Conservation (phyloP, 352 stramenopile species). For the Saprolegnia parasitica region DNA sequence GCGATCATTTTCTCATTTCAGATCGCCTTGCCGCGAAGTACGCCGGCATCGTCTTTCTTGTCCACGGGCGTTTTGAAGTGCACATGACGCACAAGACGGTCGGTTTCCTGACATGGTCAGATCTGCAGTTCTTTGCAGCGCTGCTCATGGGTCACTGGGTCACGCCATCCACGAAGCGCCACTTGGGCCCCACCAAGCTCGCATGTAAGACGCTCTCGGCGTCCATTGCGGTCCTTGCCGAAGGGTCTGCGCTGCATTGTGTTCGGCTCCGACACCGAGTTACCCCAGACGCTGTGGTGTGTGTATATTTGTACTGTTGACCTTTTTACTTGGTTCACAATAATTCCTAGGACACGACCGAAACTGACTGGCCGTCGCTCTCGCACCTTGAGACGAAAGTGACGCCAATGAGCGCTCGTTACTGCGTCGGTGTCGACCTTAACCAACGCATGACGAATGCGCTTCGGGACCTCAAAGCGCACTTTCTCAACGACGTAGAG, state of each 20-base stretch:
- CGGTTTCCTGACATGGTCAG: constrained; percentile 55
- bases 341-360: background rate
- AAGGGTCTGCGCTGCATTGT: constrained; percentile 20
- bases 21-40: constrained; percentile 73
- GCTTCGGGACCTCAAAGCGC: constrained; percentile 66
- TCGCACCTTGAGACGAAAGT: constrained; percentile 52
- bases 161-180: constrained; percentile 16
- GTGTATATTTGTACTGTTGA: constrained; percentile 10
- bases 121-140: constrained; percentile 65
- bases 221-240: constrained; percentile 2
- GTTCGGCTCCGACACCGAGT: constrained; percentile 19
- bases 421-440: constrained; percentile 58
- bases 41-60: constrained; percentile 71
- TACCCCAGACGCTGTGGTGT: background rate
- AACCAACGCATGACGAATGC: constrained; percentile 56
- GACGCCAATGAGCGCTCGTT: constrained; percentile 44
- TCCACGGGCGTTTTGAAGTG: constrained; percentile 73
- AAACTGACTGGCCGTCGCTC: constrained; percentile 44
- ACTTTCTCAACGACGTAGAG: constrained; percentile 72
- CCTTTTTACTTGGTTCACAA: constrained; percentile 32
- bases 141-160: constrained; percentile 77
- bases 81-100: constrained; percentile 51
- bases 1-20: constrained; percentile 60
- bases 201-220: background rate
- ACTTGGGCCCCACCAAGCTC: background rate